Conservation (phyloP, 2,329 filamentous ascomycete species). For the Berkeleyomyces rouxiae region DNA sequence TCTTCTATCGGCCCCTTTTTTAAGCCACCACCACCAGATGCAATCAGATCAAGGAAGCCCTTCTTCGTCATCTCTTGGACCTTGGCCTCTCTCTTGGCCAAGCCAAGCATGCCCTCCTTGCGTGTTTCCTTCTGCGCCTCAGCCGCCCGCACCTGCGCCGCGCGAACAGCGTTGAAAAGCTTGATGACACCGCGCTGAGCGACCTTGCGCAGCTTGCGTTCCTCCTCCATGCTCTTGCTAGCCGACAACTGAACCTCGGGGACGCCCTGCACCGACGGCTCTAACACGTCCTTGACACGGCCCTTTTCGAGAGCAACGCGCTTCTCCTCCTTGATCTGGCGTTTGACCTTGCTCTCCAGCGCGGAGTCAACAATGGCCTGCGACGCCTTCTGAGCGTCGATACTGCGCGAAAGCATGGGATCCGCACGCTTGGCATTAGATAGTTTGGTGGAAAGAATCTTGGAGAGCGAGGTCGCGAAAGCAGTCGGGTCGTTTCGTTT, state of each 20-base stretch:
- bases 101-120: constrained; percentile 60
- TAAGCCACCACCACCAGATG: constrained; percentile 40
- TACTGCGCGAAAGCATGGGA: constrained; percentile 77
- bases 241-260: constrained; percentile 19
- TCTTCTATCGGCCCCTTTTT: constrained; percentile 44
- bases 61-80: constrained; percentile 94
- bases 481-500: constrained; percentile 87
- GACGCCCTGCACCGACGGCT: constrained; percentile 6
- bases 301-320: constrained; percentile 68
- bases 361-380: constrained; percentile 57
- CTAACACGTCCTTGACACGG: constrained; percentile 68
- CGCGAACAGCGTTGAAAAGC: constrained; percentile 87
- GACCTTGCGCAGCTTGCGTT: constrained; percentile 68
- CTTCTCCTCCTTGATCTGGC: constrained; percentile 67
- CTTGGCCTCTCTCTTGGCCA: constrained; percentile 67
- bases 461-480: constrained; percentile 84
- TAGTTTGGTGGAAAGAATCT: constrained; percentile 82
- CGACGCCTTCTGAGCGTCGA: constrained; percentile 53
- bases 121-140: constrained; percentile 56
- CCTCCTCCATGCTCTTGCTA: constrained; percentile 39
- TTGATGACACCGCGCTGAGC: constrained; percentile 89
- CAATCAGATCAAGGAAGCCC: constrained; percentile 85
- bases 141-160: constrained; percentile 75
- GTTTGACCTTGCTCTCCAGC: constrained; percentile 65
- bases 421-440: constrained; percentile 67